A percentile compares a stretch with the other conserved stretches of the same genome.
These are phyloP conservation scores for Arthrobotrys conoides DNA, from an alignment of 2,329 filamentous ascomycete genomes.

Conservation along the genomic window DNA sequence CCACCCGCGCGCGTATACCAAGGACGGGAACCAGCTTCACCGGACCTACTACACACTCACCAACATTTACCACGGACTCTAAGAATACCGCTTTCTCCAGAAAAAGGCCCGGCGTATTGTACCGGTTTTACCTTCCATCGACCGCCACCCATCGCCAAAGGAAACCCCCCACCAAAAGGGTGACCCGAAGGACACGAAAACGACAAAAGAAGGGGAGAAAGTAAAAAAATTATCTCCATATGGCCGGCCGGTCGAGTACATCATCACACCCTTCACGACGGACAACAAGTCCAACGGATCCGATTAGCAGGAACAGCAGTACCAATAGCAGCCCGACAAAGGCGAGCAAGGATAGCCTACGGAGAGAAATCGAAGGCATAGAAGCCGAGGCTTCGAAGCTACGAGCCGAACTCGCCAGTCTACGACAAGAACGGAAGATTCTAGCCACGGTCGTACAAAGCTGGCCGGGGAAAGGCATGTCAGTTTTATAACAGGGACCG, in stretches of 20 bases:
- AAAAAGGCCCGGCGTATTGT: not conserved
- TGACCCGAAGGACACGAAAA: not conserved
- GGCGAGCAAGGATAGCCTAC: conserved; percentile 19
- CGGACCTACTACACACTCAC: not conserved
- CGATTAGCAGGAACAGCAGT: not conserved
- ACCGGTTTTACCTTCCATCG: not conserved
- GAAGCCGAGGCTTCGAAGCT: conserved; percentile 51
- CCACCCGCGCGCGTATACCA: not conserved
- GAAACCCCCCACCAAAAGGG: conserved; percentile 22
- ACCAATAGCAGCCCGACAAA: conserved; percentile 14
- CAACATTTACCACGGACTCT: not conserved
- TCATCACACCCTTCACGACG: conserved; percentile 32
- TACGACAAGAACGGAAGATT: conserved; percentile 50
- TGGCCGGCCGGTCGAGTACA: conserved; percentile 37
- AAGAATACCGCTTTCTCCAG: not conserved
- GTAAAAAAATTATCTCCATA: not conserved
- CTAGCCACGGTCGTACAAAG: conserved; percentile 39
- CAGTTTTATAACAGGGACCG: conserved; percentile 1
- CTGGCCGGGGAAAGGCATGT: conserved; percentile 15
- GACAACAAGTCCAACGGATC: conserved; percentile 26
- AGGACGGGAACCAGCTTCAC: conserved; percentile 12
- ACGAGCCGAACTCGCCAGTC: conserved; percentile 30
- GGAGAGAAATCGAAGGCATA: conserved; percentile 46
- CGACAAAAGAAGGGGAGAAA: too few species aligned
- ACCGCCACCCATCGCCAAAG: not conserved